Evolutionary conservation across 2,329 filamentous ascomycete genomes (phyloP).

Genomic region (Amauroascus niger): DNA sequence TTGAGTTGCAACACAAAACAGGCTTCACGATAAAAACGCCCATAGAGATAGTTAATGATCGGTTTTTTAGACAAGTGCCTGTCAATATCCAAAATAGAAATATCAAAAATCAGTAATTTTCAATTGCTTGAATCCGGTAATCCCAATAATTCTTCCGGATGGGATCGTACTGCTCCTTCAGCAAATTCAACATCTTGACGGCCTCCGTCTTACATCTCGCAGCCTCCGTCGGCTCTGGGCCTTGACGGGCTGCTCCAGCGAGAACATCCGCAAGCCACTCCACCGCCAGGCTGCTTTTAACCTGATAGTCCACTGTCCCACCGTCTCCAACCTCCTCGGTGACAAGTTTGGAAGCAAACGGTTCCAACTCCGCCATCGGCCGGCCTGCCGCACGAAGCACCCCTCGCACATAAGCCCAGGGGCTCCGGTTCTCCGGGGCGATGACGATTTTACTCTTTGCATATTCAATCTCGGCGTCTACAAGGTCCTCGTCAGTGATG

Average conservation of each 20-base stretch:
- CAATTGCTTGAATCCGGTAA: slow-evolving; percentile 48
- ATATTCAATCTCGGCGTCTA: slow-evolving; percentile 67
- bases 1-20: background rate
- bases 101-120: background rate
- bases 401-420: slow-evolving; percentile 85
- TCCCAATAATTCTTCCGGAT: slow-evolving; percentile 90
- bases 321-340: slow-evolving; percentile 32
- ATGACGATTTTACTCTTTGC: slow-evolving; percentile 61
- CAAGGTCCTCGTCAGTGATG: slow-evolving; percentile 50
- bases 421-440: slow-evolving; percentile 86
- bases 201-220: slow-evolving; percentile 46
- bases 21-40: background rate
- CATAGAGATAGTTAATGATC: background rate
- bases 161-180: slow-evolving; percentile 82
- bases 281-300: slow-evolving; percentile 51
- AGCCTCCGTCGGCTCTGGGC: slow-evolving; percentile 28
- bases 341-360: slow-evolving; percentile 48
- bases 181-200: slow-evolving; percentile 57
- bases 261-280: slow-evolving; percentile 43
- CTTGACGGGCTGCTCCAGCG: slow-evolving; percentile 35
- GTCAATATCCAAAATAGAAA: background rate
- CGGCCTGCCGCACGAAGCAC: slow-evolving; percentile 58
- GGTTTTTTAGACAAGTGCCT: background rate
- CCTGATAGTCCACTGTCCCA: slow-evolving; percentile 30
- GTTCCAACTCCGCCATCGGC: slow-evolving; percentile 41